Evolutionary conservation across 1,139 yeast genomes (phyloP).

Genomic region (Pichia terricola): DNA sequence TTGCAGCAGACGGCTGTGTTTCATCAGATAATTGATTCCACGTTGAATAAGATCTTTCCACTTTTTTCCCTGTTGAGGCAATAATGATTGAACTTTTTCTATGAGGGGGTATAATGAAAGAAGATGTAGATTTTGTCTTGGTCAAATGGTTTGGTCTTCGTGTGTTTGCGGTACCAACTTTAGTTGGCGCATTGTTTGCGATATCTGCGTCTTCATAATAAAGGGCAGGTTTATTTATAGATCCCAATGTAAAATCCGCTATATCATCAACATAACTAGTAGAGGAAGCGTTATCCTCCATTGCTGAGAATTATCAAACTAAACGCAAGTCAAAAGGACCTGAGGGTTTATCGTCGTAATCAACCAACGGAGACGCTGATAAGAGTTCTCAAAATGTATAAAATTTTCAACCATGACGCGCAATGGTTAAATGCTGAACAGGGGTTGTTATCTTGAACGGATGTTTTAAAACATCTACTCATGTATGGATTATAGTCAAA

Average conservation of each 20-base stretch:
- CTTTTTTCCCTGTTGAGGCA: constrained; percentile 23
- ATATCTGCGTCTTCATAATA: background rate
- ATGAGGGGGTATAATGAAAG: constrained; percentile 10
- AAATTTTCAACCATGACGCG: no score
- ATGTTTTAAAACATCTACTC: no score
- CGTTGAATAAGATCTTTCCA: constrained; percentile 21
- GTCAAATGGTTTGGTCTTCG: background rate
- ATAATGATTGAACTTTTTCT: constrained; percentile 23
- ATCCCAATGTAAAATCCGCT: constrained; percentile 8
- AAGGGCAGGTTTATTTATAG: background rate
- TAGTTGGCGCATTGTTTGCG: background rate
- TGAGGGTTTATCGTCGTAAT: no score
- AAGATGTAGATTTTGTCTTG: constrained; percentile 9
- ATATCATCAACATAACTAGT: constrained; percentile 1
- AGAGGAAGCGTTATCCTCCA: background rate
- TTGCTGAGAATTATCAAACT: background rate
- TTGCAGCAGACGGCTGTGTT: no score
- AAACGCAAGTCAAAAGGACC: no score
- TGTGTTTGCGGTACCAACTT: background rate
- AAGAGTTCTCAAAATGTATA: no score
- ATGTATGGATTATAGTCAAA: no score
- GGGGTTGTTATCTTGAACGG: no score
- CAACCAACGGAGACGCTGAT: no score
- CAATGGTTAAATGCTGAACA: no score
- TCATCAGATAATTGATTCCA: constrained; percentile 9